Evolutionary conservation across 2,329 filamentous ascomycete species (phyloP).

Genomic region (Epicoccum nigrum): DNA sequence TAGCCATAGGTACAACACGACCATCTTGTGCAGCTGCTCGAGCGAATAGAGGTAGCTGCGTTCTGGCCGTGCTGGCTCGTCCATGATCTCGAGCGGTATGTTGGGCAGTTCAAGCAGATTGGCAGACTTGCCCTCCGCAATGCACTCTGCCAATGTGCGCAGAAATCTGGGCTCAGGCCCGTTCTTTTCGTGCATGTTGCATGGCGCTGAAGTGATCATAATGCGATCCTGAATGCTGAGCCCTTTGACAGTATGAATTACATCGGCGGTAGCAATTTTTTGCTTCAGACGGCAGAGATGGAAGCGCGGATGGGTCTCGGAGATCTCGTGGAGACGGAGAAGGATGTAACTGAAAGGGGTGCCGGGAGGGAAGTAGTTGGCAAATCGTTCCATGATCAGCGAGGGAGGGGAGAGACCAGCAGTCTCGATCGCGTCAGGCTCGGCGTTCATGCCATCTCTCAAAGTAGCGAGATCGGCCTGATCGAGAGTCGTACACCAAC

Average conservation of each 20-base stretch:
- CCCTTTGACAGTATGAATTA: slow-evolving; percentile 71
- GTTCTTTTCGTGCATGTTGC: slow-evolving; percentile 58
- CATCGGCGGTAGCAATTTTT: slow-evolving; percentile 70
- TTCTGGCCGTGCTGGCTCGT: slow-evolving; percentile 55
- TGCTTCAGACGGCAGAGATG: slow-evolving; percentile 71
- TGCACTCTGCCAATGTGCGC: slow-evolving; percentile 68
- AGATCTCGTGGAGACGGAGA: slow-evolving; percentile 73
- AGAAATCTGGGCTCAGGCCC: slow-evolving; percentile 60
- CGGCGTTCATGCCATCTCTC: slow-evolving; percentile 64
- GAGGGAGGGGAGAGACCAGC: slow-evolving; percentile 79
- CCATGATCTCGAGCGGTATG: slow-evolving; percentile 75
- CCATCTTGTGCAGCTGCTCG: slow-evolving; percentile 78
- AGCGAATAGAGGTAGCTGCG: slow-evolving; percentile 69
- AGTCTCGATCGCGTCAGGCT: slow-evolving; percentile 69
- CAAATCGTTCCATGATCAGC: slow-evolving; percentile 74
- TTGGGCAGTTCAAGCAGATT: slow-evolving; percentile 72
- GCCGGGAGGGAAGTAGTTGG: slow-evolving; percentile 77
- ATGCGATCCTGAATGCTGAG: slow-evolving; percentile 77
- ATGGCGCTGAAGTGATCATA: slow-evolving; percentile 75
- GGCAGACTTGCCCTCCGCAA: slow-evolving; percentile 71
- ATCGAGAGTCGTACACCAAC: slow-evolving; percentile 81
- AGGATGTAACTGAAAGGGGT: slow-evolving; percentile 87
- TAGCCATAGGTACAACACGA: slow-evolving; percentile 91
- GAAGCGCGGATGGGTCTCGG: slow-evolving; percentile 68
- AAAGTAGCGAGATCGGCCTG: slow-evolving; percentile 70